These are phyloP conservation scores for Argentina anserina DNA, from an alignment of 306 rosid species.

Conservation along the genomic window DNA sequence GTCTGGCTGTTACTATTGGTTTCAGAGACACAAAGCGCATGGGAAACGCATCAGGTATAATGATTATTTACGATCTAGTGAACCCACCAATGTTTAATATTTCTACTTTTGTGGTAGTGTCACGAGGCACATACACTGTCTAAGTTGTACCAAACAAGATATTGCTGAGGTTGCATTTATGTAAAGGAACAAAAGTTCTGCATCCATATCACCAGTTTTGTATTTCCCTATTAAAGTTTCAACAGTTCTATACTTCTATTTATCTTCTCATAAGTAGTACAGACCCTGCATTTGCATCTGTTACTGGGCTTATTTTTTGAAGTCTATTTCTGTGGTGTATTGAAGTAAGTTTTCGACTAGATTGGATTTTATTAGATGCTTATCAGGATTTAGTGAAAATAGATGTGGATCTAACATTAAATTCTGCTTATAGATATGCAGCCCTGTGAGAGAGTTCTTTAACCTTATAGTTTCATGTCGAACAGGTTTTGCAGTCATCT, in stretches of 20 bases:
- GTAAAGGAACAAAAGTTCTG: background rate
- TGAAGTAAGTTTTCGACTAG: background rate
- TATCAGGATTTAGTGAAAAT: background rate
- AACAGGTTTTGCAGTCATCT: conserved; percentile 94
- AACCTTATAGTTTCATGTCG: conserved; percentile 9
- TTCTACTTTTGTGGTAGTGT: background rate
- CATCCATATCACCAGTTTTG: background rate
- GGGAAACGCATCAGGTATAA: conserved; percentile 91
- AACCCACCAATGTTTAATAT: background rate
- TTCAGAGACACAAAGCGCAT: conserved; percentile 78
- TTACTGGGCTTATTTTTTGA: background rate
- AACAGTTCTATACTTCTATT: background rate
- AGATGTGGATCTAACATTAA: background rate
- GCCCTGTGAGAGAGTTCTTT: conserved; percentile 6
- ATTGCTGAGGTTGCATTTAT: background rate
- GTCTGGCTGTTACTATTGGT: conserved; percentile 83
- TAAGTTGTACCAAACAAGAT: background rate
- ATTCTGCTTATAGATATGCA: background rate
- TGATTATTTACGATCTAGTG: conserved; percentile 12
- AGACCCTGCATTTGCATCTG: background rate
- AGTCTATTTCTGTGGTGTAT: background rate
- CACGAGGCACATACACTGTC: background rate
- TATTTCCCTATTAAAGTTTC: background rate
- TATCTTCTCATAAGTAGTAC: background rate
- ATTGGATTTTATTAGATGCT: background rate